Evolutionary conservation across 2,329 filamentous ascomycete genomes (phyloP), one percentile per base, ranked within the genome.

Genomic region (Xylaria sp.): DNA sequence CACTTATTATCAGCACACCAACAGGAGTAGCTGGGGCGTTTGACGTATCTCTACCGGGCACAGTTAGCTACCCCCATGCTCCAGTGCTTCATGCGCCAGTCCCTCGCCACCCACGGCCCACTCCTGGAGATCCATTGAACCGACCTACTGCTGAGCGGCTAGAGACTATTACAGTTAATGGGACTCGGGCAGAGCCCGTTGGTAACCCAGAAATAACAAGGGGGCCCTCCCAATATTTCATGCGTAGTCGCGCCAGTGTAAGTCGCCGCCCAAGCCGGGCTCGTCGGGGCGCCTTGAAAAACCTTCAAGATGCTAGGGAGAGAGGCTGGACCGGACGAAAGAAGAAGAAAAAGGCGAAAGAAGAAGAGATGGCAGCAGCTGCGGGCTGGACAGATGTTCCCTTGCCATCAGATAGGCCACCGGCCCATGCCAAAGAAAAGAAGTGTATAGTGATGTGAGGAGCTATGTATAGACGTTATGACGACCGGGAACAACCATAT

Each of bases 1-100:
- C 87, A 3, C 80, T 89, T 30, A 89, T 89, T 62, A 88, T 89
- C 75, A 89, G 87, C 76, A 89, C 87, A 3, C 87, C 87, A 0
- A 82, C 79, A 9, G 87, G 87, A 17, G 82, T 89, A 8, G 79
- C 82, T 0, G 87, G 87, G 2, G 85, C 83, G 0, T 87, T 83
- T 69, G 86, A 89, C 65, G 73, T 79, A 1, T 83, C 84, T 1
- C 78, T 78, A 11, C 77, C 75, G 34, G 74, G 74, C 19, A 78
- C 78, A n/a, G 73, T 75, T 14, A 76, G 57, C 4, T 61, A 74
- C 12, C 76, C 76, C 19, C 75, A 75, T 2, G 85, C 85, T 45
- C 81, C 83, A 1, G 81, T 83, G 1, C 82, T 89, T 51, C 75
- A 87, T 24, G 85, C 86, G 0, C 87, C 87, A 0, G 80, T 88